Conservation (phyloP, 2,329 filamentous ascomycete genomes). For the Pseudocercospora macadamiae region DNA sequence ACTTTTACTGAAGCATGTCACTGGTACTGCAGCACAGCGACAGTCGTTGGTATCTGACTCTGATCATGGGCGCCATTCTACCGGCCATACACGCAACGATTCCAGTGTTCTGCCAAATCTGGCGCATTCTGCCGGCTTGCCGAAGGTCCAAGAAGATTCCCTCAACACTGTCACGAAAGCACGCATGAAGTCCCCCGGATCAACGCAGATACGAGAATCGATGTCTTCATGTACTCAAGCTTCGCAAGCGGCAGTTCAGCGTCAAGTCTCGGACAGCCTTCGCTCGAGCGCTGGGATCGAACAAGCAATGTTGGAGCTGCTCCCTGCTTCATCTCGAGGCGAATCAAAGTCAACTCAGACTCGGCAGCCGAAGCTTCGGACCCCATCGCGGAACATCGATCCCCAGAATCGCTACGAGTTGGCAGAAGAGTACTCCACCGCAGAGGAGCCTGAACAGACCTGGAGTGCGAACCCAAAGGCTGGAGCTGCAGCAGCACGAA, state of each 20-base stretch:
- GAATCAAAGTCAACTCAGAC: not conserved
- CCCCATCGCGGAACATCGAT: not conserved
- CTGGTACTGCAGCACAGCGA: not conserved
- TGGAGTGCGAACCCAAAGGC: not conserved
- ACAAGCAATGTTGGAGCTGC: not conserved
- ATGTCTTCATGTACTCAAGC: not conserved
- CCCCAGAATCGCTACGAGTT: not conserved
- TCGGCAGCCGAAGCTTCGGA: not conserved
- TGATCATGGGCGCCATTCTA: not conserved
- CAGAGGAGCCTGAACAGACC: not conserved
- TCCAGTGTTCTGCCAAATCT: not conserved
- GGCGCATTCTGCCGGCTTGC: not conserved
- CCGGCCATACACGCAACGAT: not conserved
- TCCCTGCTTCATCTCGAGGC: not conserved
- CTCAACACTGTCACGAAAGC: not conserved
- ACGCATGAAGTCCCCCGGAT: not conserved
- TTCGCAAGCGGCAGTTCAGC: not conserved
- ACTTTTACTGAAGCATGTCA: not conserved
- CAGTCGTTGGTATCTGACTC: not conserved
- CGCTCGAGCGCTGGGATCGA: not conserved
- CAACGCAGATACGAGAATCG: not conserved
- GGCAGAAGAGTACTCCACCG: not conserved
- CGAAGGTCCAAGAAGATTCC: not conserved
- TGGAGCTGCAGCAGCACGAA: not conserved
- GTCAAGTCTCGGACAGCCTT: not conserved